Evolutionary conservation across 2,329 filamentous ascomycete genomes (phyloP), one percentile per base, ranked within the genome.

Genomic region (Talaromyces sp.): DNA sequence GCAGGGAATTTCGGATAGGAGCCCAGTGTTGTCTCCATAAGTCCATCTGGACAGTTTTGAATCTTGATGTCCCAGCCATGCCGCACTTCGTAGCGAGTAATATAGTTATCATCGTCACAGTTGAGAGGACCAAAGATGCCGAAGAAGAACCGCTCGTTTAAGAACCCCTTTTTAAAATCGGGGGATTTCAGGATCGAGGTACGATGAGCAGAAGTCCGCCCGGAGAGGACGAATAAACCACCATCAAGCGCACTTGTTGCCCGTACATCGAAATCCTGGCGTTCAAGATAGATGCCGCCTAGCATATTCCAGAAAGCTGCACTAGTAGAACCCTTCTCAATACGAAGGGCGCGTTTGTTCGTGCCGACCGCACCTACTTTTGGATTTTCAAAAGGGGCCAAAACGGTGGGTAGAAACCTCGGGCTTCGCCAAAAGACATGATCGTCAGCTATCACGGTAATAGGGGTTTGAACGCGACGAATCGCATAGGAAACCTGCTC

Each of bases 181-280:
- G 63, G 31, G n/a, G 74, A 65, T 11, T 75, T 66, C 2, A 86
- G 65, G 53, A 87, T 80, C 0, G 65, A 28, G 0, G 82, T 78
- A 11, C 82, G 79, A 57, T 82, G 75, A 0, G 77, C 75, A 0
- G 74, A 75, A 0, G 83, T 85, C 5, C 83, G 77, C 0, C 82
- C 81, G 0, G 82, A 85, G 2, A 86, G 73, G 1, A 83, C 81
- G 51, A 82, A 84, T 19, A 84, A 76, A 9, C 81, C 82, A 8
- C 82, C 82, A 58, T 87, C 84, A 9, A 86, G 70, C 6, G 78
- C 73, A 60, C 81, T 82, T 6, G 80, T 80, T 0, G 81, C 74
- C 0, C 79, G 76, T 54, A 83, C 80, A 65, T 87, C 84, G 66
- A 81, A 87, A 65, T 85, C 86, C 67, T 85, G 82, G 0, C 84